Conservation (phyloP, 1,284 basidiomycete species). For the Rhodotorula sp. region DNA sequence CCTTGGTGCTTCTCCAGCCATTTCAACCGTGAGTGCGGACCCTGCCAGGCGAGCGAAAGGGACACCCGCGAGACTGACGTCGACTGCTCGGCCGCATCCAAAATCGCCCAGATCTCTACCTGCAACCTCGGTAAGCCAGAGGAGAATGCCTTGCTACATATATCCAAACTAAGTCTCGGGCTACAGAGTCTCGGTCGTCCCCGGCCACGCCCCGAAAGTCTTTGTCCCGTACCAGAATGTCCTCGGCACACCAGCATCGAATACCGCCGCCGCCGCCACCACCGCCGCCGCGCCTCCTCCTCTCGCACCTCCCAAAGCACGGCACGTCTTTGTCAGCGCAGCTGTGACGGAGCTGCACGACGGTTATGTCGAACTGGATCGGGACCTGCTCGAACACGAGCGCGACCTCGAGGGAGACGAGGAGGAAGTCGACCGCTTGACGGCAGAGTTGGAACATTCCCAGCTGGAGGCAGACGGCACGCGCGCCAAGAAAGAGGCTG, state of each 20-base stretch:
- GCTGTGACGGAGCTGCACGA: slow-evolving; percentile 32
- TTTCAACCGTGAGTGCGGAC: slow-evolving; percentile 44
- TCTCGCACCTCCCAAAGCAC: background rate
- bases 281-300: background rate
- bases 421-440: slow-evolving; percentile 31
- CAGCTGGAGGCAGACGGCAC: slow-evolving; percentile 22
- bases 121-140: slow-evolving; percentile 37
- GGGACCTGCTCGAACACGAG: slow-evolving; percentile 39
- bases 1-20: slow-evolving; percentile 27
- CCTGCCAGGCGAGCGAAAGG: background rate
- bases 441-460: slow-evolving; percentile 28
- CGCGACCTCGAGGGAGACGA: slow-evolving; percentile 33
- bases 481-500: slow-evolving; percentile 27
- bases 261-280: background rate
- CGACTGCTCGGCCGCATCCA: background rate
- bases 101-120: slow-evolving; percentile 39
- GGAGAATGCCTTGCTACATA: too few species aligned
- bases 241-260: slow-evolving; percentile 15
- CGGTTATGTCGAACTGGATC: slow-evolving; percentile 41
- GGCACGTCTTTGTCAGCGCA: slow-evolving; percentile 38
- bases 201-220: slow-evolving; percentile 44
- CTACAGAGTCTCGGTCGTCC: slow-evolving; percentile 40
- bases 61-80: background rate
- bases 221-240: slow-evolving; percentile 43
- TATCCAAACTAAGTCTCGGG: background rate